A percentile compares a stretch with the other conserved stretches of the same genome.
Evolutionary conservation across 2,329 filamentous ascomycete species (phyloP).

Genomic region (Paracoccidioides brasiliensis): DNA sequence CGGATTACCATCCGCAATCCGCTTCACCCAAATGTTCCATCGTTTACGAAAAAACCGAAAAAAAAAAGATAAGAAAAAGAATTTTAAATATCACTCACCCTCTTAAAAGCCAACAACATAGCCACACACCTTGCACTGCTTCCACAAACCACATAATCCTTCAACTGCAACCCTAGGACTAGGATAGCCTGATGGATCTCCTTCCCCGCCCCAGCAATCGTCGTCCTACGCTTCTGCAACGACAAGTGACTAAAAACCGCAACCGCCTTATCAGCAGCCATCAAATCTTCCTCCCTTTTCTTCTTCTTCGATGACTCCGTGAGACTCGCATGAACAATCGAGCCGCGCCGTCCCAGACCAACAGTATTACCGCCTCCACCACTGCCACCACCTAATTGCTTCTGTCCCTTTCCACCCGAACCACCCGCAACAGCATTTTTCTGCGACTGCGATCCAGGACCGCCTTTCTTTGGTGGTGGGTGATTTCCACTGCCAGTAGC

Average conservation of each 20-base stretch:
- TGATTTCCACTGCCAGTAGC: slow-evolving; percentile 24
- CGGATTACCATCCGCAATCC: neutral
- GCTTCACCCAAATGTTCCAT: neutral
- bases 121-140: slow-evolving; percentile 79
- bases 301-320: slow-evolving; percentile 36
- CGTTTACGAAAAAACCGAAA: slow-evolving; percentile 8
- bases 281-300: slow-evolving; percentile 28
- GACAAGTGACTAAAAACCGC: slow-evolving; percentile 75
- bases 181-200: slow-evolving; percentile 78
- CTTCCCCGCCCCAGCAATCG: slow-evolving; percentile 48
- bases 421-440: slow-evolving; percentile 19
- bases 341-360: neutral
- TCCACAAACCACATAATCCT: slow-evolving; percentile 74
- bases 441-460: slow-evolving; percentile 11
- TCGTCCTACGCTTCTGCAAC: slow-evolving; percentile 56
- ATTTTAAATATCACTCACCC: slow-evolving; percentile 39
- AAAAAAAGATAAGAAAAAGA: neutral
- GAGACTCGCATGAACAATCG: neutral
- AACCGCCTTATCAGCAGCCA: slow-evolving; percentile 49
- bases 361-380: neutral
- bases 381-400: slow-evolving; percentile 6
- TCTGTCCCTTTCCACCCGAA: slow-evolving; percentile 18
- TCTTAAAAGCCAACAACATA: slow-evolving; percentile 79
- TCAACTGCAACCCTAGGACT: slow-evolving; percentile 78
- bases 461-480: slow-evolving; percentile 21